phyloP scores from a whole-genome alignment of 352 stramenopile genomes.

The Phytophthora hibernalis region DNA sequence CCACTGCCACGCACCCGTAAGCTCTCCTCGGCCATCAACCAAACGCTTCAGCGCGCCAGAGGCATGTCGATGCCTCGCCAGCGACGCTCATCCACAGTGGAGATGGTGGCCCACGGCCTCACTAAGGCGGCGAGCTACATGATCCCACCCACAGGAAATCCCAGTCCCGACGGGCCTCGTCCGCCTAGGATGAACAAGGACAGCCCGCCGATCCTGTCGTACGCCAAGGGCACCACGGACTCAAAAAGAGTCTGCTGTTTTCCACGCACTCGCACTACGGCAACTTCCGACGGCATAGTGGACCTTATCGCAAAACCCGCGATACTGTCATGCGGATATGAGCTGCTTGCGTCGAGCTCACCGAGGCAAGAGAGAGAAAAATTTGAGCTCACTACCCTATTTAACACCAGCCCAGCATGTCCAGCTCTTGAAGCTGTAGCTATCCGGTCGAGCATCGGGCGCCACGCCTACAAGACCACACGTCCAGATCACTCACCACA shows the following conservation, averaged over 20 bases:
- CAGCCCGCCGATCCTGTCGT: conserved; percentile 48
- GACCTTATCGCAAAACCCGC: conserved; percentile 52
- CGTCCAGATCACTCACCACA: conserved; percentile 18
- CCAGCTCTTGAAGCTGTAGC: conserved; percentile 22
- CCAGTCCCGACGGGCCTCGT: conserved; percentile 19
- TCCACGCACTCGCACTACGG: conserved; percentile 54
- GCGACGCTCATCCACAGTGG: conserved; percentile 35
- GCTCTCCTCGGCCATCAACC: conserved; percentile 39
- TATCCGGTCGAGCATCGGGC: conserved; percentile 18
- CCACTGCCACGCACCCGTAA: conserved; percentile 22
- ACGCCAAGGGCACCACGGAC: conserved; percentile 44
- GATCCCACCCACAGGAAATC: conserved; percentile 20
- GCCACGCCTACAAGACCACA: conserved; percentile 15
- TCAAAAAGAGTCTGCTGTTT: conserved; percentile 46
- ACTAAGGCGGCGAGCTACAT: conserved; percentile 48
- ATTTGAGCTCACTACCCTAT: conserved; percentile 33
- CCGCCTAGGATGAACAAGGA: conserved; percentile 41
- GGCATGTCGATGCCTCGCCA: conserved; percentile 45
- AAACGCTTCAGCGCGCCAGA: conserved; percentile 37
- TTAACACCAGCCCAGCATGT: conserved; percentile 24
- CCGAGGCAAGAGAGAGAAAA: not conserved
- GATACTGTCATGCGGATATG: conserved; percentile 34
- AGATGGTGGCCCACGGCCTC: conserved; percentile 39
- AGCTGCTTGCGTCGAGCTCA: not conserved
- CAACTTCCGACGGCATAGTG: conserved; percentile 62